Conservation (phyloP, 2,329 filamentous ascomycete species). For the Paraphaeosphaeria minitans region DNA sequence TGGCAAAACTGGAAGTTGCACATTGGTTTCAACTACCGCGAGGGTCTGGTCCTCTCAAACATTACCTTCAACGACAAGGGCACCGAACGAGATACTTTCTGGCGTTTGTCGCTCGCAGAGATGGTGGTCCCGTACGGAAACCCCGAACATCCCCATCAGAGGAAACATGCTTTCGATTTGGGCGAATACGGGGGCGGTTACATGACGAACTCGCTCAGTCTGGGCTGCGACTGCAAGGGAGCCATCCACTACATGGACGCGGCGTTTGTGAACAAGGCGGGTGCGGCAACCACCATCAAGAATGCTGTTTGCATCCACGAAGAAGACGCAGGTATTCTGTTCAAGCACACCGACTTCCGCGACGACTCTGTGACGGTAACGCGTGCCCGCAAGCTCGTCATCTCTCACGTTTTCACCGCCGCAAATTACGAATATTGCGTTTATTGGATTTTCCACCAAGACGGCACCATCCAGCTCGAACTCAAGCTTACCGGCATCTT, state of each 20-base stretch:
- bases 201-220: conserved; percentile 77
- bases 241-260: conserved; percentile 92
- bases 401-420: conserved; percentile 92
- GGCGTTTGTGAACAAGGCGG: conserved; percentile 77
- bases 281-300: conserved; percentile 80
- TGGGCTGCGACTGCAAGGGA: conserved; percentile 87
- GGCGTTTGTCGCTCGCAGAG: conserved; percentile 84
- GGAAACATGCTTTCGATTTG: conserved; percentile 81
- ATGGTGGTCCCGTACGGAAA: conserved; percentile 94
- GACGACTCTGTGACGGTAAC: conserved; percentile 88
- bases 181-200: conserved; percentile 83
- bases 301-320: conserved; percentile 96
- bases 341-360: conserved; percentile 94
- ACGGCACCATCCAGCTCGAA: conserved; percentile 89
- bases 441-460: conserved; percentile 91
- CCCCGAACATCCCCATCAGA: conserved; percentile 77
- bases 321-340: conserved; percentile 87
- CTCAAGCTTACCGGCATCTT: conserved; percentile 89
- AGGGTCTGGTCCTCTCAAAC: conserved; percentile 88
- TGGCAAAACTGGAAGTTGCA: conserved; percentile 97
- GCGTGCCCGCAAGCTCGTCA: conserved; percentile 80
- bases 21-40: conserved; percentile 92
- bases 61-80: conserved; percentile 88
- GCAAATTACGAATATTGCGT: conserved; percentile 94
- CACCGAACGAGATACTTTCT: conserved; percentile 78